These are phyloP conservation scores for Fusarium fracticaudum DNA, from an alignment of 2,329 filamentous ascomycete genomes.

Conservation along the genomic window DNA sequence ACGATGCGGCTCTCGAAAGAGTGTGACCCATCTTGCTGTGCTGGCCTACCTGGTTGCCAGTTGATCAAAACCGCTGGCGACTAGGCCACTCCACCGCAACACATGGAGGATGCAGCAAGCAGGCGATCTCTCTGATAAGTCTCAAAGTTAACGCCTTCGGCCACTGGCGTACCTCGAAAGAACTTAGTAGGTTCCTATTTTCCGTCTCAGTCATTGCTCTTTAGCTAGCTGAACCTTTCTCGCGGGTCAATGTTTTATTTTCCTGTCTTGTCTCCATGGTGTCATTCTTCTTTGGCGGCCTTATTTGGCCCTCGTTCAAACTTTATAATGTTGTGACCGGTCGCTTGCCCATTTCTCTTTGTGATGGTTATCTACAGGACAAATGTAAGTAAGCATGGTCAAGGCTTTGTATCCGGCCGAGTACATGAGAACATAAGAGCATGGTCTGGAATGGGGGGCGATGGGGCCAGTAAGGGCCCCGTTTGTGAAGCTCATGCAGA, in stretches of 20 bases:
- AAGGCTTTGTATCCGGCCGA: conserved; percentile 23
- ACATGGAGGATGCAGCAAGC: conserved; percentile 55
- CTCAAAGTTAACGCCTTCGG: conserved; percentile 45
- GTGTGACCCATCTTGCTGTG: conserved; percentile 85
- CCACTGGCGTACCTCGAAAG: conserved; percentile 41
- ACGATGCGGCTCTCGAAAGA: conserved; percentile 72
- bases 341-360: conserved; percentile 5
- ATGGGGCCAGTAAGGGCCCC: conserved; percentile 31
- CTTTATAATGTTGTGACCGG: conserved; percentile 4
- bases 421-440: conserved; percentile 25
- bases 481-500: conserved; percentile 42
- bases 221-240: conserved; percentile 23
- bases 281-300: background rate
- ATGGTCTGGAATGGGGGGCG: conserved; percentile 33
- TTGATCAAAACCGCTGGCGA: conserved; percentile 73
- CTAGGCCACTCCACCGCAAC: conserved; percentile 69
- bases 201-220: conserved; percentile 19
- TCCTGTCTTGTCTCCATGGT: background rate
- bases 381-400: conserved; percentile 11
- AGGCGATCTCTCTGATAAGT: conserved; percentile 58
- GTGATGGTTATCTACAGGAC: conserved; percentile 2
- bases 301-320: conserved; percentile 11
- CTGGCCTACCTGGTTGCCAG: conserved; percentile 88
- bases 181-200: conserved; percentile 39
- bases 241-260: conserved; percentile 14